These are phyloP conservation scores for Aspergillus diversus DNA, from an alignment of 495 filamentous ascomycete genomes.

Conservation along the genomic window DNA sequence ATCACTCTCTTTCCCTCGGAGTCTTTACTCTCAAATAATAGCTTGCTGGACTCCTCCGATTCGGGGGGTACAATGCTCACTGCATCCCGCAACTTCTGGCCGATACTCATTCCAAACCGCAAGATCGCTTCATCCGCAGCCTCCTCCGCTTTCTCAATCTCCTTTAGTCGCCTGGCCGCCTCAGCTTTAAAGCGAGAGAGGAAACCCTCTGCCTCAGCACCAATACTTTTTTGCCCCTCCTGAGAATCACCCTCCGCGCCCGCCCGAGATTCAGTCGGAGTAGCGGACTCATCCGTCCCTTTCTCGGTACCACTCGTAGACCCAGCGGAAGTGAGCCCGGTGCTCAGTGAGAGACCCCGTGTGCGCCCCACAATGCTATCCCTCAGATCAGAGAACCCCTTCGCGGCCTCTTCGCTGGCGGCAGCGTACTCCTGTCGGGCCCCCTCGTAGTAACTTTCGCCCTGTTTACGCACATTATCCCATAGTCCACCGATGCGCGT, in stretches of 20 bases:
- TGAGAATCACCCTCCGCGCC: slow-evolving; percentile 56
- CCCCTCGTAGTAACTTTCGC: slow-evolving; percentile 83
- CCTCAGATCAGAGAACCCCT: slow-evolving; percentile 76
- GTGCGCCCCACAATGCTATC: slow-evolving; percentile 71
- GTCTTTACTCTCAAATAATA: slow-evolving; percentile 92
- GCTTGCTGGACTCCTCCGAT: slow-evolving; percentile 47
- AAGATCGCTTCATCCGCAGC: slow-evolving; percentile 96
- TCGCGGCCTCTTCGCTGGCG: slow-evolving; percentile 78
- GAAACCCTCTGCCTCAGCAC: slow-evolving; percentile 56
- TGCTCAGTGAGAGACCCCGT: slow-evolving; percentile 69
- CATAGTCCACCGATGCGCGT: slow-evolving; percentile 84
- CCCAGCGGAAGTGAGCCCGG: slow-evolving; percentile 35
- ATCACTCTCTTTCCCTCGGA: slow-evolving; percentile 86
- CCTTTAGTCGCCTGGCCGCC: slow-evolving; percentile 82
- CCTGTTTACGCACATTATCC: slow-evolving; percentile 86
- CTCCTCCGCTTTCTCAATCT: slow-evolving; percentile 92
- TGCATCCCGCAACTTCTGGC: slow-evolving; percentile 89
- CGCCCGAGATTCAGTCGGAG: slow-evolving; percentile 40
- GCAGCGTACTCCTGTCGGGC: slow-evolving; percentile 78
- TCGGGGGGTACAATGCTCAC: slow-evolving; percentile 80
- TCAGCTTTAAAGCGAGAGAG: slow-evolving; percentile 82
- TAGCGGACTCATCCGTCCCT: slow-evolving; percentile 41
- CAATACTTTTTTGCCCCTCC: slow-evolving; percentile 21
- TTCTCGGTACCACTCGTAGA: slow-evolving; percentile 12
- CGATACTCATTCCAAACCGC: slow-evolving; percentile 88